A percentile compares a stretch with the other conserved stretches of the same genome.
These are phyloP conservation scores for Verticillium albo-atrum DNA, from an alignment of 2,329 filamentous ascomycete genomes.

Conservation along the genomic window DNA sequence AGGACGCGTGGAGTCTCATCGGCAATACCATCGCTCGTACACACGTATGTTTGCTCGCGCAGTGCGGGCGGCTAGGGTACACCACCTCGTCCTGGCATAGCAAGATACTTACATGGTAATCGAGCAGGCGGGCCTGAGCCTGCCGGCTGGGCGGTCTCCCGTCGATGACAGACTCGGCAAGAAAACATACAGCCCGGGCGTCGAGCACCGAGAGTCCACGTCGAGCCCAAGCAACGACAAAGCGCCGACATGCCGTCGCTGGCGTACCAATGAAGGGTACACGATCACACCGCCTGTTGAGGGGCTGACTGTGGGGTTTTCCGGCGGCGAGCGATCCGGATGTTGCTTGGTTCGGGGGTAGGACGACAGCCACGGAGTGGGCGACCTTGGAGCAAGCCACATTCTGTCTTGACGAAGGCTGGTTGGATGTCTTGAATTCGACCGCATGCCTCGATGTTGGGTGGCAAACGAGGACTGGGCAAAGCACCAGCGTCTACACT, in stretches of 20 bases:
- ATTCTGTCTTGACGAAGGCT: background rate
- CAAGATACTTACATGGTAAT: no score
- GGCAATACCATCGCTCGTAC: background rate
- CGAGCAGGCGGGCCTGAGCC: no score
- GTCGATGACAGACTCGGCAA: no score
- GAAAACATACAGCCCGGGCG: no score
- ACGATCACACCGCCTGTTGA: background rate
- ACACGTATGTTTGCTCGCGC: background rate
- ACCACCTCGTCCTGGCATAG: background rate
- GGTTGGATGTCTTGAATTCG: background rate
- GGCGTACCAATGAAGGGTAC: background rate
- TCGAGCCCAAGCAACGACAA: no score
- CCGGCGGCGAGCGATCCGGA: background rate
- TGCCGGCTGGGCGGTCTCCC: no score
- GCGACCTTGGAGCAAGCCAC: background rate
- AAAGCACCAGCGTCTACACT: background rate
- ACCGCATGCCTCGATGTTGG: background rate
- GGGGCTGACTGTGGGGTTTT: background rate
- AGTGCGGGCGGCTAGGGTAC: background rate
- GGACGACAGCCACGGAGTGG: background rate
- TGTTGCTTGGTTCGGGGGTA: background rate
- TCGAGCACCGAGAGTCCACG: no score
- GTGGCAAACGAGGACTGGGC: background rate
- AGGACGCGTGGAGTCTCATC: background rate
- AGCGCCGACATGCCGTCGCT: background rate